Evolutionary conservation across 176 grass and related monocot species (phyloP), one percentile per base, ranked within the genome.

Genomic region (Thalia dealbata): DNA sequence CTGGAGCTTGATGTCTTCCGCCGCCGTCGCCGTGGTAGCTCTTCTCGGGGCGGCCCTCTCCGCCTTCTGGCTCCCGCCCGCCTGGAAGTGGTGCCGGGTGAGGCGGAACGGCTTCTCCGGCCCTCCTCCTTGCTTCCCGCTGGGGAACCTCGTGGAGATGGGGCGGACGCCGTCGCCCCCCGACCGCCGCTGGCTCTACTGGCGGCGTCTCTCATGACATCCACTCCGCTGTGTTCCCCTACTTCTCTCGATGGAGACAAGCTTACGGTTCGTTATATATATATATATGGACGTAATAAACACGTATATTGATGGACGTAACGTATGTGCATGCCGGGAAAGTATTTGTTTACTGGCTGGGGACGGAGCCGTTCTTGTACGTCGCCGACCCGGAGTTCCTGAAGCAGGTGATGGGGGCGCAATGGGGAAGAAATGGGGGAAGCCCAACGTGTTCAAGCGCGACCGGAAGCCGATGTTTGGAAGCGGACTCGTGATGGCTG

Each of bases 381-480:
- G 74, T 88, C 3, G 76, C 89, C 0, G 87, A 96, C 30, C 89
- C 93, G n/a, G 93, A 84, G 73, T 96, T 96, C 69, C 89, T 96
- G 30, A 82, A 82, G 75, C 19, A 61, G n/a, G 76, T 65, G 27
- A 92, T 82, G 7, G 70, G 50, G 82, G 89, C 43, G 77, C 80
- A 25, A 76, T 88, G 2, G 76, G 87, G 3, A 69, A 80, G 84
- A 77, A 79, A 1, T 96, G 93, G 93, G 93, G 93, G 7, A 96
- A 96, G 61, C 93, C 93, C 59, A 69, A 96, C 27, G 86, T 96
- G 29, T 96, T 96, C 86, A 88, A 91, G 52, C 69, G 73, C 23
- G 93, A 96, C 75, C 68, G 93, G 23, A 96, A 81, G 82, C 89
- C 89, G 15, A 81, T 96, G 93, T 96, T 96, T 51, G 93, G 93